Evolutionary conservation across 75 land plant genomes (phyloP).

Genomic region (Ceratopteris richardii): DNA sequence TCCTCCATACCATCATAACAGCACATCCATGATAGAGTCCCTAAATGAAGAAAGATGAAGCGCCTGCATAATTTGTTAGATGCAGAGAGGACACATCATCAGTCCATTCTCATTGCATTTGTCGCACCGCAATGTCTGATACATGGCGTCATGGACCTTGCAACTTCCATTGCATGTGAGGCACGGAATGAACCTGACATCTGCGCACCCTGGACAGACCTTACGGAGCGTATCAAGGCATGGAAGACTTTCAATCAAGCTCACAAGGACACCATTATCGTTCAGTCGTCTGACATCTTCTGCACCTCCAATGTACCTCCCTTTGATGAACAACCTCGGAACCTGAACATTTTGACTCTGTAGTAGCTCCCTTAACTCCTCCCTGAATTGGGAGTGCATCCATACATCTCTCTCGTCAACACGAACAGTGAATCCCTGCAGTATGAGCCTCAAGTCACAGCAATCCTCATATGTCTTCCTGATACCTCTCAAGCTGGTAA

Average conservation of each 20-base stretch:
- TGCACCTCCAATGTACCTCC: conserved; percentile 57
- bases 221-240: too few relatives aligned
- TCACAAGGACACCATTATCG: conserved; percentile 51
- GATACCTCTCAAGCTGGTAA: conserved; percentile 71
- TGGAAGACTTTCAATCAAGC: conserved; percentile 24
- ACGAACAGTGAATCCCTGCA: conserved; percentile 39
- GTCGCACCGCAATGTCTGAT: conserved; percentile 30
- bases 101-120: conserved; percentile 85
- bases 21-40: too few relatives aligned
- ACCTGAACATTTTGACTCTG: conserved; percentile 24
- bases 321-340: conserved; percentile 52
- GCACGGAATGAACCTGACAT: conserved; percentile 59
- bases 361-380: conserved; percentile 51
- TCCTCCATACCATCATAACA: too few relatives aligned
- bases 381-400: conserved; percentile 58
- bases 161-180: conserved; percentile 68
- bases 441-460: conserved; percentile 46
- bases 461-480: conserved; percentile 87
- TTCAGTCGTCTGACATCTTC: conserved; percentile 52
- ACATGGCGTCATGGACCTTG: conserved; percentile 40
- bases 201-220: conserved; percentile 54
- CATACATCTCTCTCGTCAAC: conserved; percentile 83
- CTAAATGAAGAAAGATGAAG: too few relatives aligned
- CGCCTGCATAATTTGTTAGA: too few relatives aligned
- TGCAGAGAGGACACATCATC: conserved; percentile 42